Conservation (phyloP, 176 grass and related monocot genomes). For the Zea mays region Zm-B73-REFERENCE-NAM-5.0 NC_050101.1:96426001-96426500, state of each 20-base stretch:
- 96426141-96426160: conserved; percentile 90
- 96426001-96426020: conserved; percentile 92
- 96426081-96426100: conserved; percentile 90
- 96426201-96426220: conserved; percentile 89
- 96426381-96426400: too few species aligned
- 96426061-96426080: conserved; percentile 86
- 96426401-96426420: neutral
- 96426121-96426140: conserved; percentile 89
- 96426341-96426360: too few species aligned
- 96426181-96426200: conserved; percentile 80
- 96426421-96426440: neutral
- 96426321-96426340: conserved; percentile 91
- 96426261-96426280: conserved; percentile 79
- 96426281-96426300: conserved; percentile 97
- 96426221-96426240: conserved; percentile 92
- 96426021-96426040: conserved; percentile 91
- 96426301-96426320: conserved; percentile 98
- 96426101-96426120: conserved; percentile 95
- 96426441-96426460: neutral
- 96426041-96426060: conserved; percentile 83
- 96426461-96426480: neutral
- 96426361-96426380: too few species aligned
- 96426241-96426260: conserved; percentile 82
- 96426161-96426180: conserved; percentile 90
- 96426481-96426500: neutral